phyloP scores from a whole-genome alignment of 352 stramenopile genomes.

The Plasmopara halstedii region DNA sequence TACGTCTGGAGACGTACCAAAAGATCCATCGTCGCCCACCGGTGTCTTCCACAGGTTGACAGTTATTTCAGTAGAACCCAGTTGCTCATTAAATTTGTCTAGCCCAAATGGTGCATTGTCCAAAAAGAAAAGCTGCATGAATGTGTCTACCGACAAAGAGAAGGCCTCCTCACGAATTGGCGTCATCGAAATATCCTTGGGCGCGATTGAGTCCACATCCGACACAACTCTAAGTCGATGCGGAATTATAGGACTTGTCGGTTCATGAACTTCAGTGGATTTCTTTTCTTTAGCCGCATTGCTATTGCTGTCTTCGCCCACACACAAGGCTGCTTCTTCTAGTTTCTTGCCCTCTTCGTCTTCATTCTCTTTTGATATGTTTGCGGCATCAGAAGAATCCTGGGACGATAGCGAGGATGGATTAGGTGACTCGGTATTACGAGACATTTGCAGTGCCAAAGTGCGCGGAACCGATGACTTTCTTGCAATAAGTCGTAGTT shows the following conservation, averaged over 20 bases:
- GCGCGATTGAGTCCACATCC: slow-evolving; percentile 47
- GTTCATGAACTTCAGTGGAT: slow-evolving; percentile 5
- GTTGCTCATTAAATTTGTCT: slow-evolving; percentile 50
- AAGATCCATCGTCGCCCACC: slow-evolving; percentile 33
- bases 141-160: slow-evolving; percentile 50
- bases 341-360: slow-evolving; percentile 3
- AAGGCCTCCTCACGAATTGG: slow-evolving; percentile 56
- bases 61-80: slow-evolving; percentile 66
- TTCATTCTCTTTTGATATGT: slow-evolving; percentile 5
- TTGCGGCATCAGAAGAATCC: not conserved
- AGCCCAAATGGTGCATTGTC: slow-evolving; percentile 64
- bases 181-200: slow-evolving; percentile 73
- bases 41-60: slow-evolving; percentile 56
- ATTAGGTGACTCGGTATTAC: slow-evolving; percentile 2
- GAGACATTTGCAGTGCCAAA: slow-evolving; percentile 10
- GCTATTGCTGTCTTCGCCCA: not conserved
- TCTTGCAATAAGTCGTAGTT: slow-evolving; percentile 15
- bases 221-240: slow-evolving; percentile 42
- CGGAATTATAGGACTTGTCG: slow-evolving; percentile 6
- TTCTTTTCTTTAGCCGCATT: not conserved
- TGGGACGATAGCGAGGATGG: slow-evolving; percentile 2
- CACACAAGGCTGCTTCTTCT: slow-evolving; percentile 4
- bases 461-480: slow-evolving; percentile 10
- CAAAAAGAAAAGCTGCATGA: slow-evolving; percentile 61
- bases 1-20: slow-evolving; percentile 15